phyloP scores from a whole-genome alignment of 2,329 filamentous ascomycete species.

The Lecanicillium sp. region DNA sequence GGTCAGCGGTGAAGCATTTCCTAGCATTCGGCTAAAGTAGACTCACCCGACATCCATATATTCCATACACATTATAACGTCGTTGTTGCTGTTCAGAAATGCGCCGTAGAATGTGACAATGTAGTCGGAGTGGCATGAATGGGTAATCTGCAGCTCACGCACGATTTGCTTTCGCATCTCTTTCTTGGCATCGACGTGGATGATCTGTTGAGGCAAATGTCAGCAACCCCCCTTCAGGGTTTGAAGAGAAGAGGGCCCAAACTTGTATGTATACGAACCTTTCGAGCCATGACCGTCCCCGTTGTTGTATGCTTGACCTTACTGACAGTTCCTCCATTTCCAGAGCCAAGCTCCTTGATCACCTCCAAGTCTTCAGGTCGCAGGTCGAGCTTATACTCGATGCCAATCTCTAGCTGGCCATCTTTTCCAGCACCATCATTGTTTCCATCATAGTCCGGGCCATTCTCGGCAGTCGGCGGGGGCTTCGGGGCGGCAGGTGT shows the following conservation, averaged over 20 bases:
- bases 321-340: slow-evolving; percentile 96
- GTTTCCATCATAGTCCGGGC: slow-evolving; percentile 48
- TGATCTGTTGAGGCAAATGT: slow-evolving; percentile 52
- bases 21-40: slow-evolving; percentile 2
- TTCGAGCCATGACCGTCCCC: slow-evolving; percentile 94
- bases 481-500: slow-evolving; percentile 68
- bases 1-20: slow-evolving; percentile 9
- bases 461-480: slow-evolving; percentile 64
- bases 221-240: too few species aligned
- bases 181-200: slow-evolving; percentile 96
- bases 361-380: slow-evolving; percentile 87
- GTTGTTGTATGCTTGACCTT: slow-evolving; percentile 94
- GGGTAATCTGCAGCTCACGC: slow-evolving; percentile 95
- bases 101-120: slow-evolving; percentile 98
- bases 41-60: slow-evolving; percentile 98
- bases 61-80: slow-evolving; percentile 99
- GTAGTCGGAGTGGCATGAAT: slow-evolving; percentile 92
- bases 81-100: slow-evolving; percentile 91
- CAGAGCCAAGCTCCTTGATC: slow-evolving; percentile 87
- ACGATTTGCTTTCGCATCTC: slow-evolving; percentile 96
- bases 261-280: slow-evolving; percentile 47
- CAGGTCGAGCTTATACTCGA: slow-evolving; percentile 92
- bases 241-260: too few species aligned
- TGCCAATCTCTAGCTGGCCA: slow-evolving; percentile 79
- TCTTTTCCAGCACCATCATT: slow-evolving; percentile 49